Evolutionary conservation across 2,329 filamentous ascomycete species (phyloP).

Genomic region (Botrytis fabae): DNA sequence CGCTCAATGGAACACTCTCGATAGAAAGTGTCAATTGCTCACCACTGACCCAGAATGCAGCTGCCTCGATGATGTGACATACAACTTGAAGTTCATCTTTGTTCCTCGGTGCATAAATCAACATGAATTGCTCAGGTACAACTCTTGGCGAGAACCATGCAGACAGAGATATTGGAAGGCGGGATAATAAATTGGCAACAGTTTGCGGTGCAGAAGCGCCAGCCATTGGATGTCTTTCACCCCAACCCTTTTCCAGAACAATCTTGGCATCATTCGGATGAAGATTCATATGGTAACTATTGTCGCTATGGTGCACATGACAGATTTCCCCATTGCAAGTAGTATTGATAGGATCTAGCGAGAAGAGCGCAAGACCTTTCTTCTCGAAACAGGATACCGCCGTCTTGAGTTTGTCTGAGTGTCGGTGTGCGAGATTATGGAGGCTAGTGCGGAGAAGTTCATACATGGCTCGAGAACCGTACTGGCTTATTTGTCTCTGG

Average conservation of each 20-base stretch:
- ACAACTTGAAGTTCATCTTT: slow-evolving; percentile 67
- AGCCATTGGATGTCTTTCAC: slow-evolving; percentile 67
- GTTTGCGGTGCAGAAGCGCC: slow-evolving; percentile 53
- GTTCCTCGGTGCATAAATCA: slow-evolving; percentile 78
- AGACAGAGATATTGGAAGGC: slow-evolving; percentile 9
- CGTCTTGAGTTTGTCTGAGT: slow-evolving; percentile 54
- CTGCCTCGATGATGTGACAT: slow-evolving; percentile 69
- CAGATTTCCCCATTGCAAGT: slow-evolving; percentile 80
- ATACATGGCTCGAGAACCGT: slow-evolving; percentile 55
- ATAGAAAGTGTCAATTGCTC: slow-evolving; percentile 32
- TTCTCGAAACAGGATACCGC: slow-evolving; percentile 79
- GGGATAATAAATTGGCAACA: not conserved
- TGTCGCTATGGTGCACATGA: slow-evolving; percentile 76
- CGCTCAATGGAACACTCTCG: slow-evolving; percentile 15
- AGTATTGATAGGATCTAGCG: slow-evolving; percentile 62
- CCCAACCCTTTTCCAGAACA: slow-evolving; percentile 76
- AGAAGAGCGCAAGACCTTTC: slow-evolving; percentile 75
- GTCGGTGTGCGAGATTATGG: slow-evolving; percentile 49
- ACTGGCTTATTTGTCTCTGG: slow-evolving; percentile 75
- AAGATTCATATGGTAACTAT: slow-evolving; percentile 76
- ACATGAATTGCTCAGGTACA: slow-evolving; percentile 72
- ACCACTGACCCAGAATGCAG: slow-evolving; percentile 63
- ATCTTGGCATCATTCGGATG: slow-evolving; percentile 75
- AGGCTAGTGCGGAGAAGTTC: slow-evolving; percentile 55
- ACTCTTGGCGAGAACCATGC: slow-evolving; percentile 12